phyloP scores from a whole-genome alignment of 257 asterid genomes.

The Jacaranda mimosifolia region DNA sequence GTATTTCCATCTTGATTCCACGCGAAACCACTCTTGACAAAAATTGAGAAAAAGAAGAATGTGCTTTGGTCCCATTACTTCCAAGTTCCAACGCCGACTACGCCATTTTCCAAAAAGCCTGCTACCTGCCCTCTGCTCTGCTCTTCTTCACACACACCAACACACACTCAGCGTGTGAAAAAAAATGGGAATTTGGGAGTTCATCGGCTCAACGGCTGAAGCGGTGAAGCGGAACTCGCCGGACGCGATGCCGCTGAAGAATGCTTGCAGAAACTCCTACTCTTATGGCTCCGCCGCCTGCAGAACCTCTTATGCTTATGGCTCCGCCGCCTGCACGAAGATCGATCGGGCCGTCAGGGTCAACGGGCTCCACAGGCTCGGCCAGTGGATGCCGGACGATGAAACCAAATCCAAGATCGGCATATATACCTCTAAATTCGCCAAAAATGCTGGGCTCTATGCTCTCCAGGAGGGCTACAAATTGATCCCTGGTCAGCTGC shows the following conservation, averaged over 20 bases:
- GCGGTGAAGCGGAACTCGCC: constrained; percentile 50
- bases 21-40: no score
- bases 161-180: background rate
- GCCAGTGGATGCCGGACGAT: constrained; percentile 38
- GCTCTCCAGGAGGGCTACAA: constrained; percentile 46
- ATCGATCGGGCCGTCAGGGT: constrained; percentile 42
- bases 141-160: background rate
- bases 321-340: constrained; percentile 41
- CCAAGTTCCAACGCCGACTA: background rate
- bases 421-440: constrained; percentile 34
- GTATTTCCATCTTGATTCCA: no score
- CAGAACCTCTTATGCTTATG: constrained; percentile 29
- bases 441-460: constrained; percentile 43
- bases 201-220: constrained; percentile 47
- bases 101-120: background rate
- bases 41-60: no score
- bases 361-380: constrained; percentile 33
- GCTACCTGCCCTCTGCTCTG: background rate
- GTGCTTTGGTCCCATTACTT: background rate
- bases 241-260: constrained; percentile 35
- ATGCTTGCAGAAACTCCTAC: constrained; percentile 35
- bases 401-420: constrained; percentile 44
- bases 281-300: constrained; percentile 38
- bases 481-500: constrained; percentile 50
- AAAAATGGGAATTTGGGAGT: constrained; percentile 61